Base-by-base conservation (phyloP, 129 eudicot species). In the Artemisia argyi region DNA sequence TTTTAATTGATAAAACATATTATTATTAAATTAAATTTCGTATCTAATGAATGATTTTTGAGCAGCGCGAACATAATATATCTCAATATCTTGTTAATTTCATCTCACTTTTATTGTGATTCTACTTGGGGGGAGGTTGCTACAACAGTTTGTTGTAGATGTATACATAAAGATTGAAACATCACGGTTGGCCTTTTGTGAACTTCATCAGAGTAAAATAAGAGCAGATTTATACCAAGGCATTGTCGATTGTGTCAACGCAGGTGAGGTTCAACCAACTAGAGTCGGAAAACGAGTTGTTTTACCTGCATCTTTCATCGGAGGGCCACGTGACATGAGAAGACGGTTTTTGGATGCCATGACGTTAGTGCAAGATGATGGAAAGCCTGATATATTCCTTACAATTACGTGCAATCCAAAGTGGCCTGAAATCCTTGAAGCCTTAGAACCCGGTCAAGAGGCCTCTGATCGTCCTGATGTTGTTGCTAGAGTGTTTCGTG, bases 361-460 rank as follows among this genome's bases (percentile, higher is more conserved):
- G 72, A 15, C 75, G 0, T 48, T 83, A 11, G 83, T 83, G 0
- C 58, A 50, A 17, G 47, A 18, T 9, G 79, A 32, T 52, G 72
- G 81, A 3, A 74, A 51, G 13, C 83, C 83, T 1, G 77, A 78
- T 65, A 49, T 28, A 78, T 0, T 82, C 72, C 18, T 82, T 2
- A 72, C 85, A 8, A 82, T 82, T 72, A 82, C 85, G 0, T 82
- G 85, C 57, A 73, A 73, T 46, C 64, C 80, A 0, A 30, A 77
- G 4, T 77, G 66, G 76, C 8, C 48, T 13, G 80, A 77, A 19
- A 82, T 82, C 14, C 20, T 9, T 9, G 15, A 49, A 60, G 30
- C 22, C 15, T 32, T 76, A 11, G 4, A 1, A 3, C 56, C 50
- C 1, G 55, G 76, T 2, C 69, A 75, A 61, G 5, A 9, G 13